These are phyloP conservation scores for Alternaria alternata DNA, from an alignment of 2,329 filamentous ascomycete species.

Conservation along the genomic window DNA sequence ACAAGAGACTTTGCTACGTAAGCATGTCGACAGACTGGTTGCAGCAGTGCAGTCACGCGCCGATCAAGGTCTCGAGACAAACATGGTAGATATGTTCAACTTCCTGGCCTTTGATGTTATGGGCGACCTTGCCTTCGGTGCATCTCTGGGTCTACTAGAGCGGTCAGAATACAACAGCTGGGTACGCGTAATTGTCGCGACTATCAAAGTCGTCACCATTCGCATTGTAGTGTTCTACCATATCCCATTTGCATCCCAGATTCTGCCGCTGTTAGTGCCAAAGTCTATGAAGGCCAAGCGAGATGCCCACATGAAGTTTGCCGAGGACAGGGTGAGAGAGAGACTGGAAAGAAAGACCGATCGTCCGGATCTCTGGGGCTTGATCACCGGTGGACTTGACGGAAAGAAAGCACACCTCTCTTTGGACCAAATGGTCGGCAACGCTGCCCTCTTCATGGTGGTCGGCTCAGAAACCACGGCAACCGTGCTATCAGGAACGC, in stretches of 20 bases:
- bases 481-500: conserved; percentile 3
- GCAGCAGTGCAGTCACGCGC: conserved; percentile 7
- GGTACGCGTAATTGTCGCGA: conserved; percentile 7
- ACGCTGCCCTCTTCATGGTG: conserved; percentile 11
- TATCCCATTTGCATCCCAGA: conserved; percentile 8
- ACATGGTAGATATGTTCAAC: conserved; percentile 14
- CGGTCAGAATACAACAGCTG: conserved; percentile 7
- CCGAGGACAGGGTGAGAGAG: conserved; percentile 8
- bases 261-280: conserved; percentile 8
- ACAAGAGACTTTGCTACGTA: conserved; percentile 11
- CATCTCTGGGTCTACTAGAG: conserved; percentile 8
- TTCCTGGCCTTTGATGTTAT: conserved; percentile 12
- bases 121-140: conserved; percentile 5
- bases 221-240: conserved; percentile 13
- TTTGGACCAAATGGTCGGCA: conserved; percentile 9
- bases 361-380: conserved; percentile 9
- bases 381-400: conserved; percentile 1
- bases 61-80: conserved; percentile 5
- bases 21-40: conserved; percentile 10
- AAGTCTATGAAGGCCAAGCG: conserved; percentile 11
- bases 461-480: conserved; percentile 13
- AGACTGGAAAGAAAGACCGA: conserved; percentile 5
- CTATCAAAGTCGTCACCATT: conserved; percentile 9
- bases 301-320: conserved; percentile 11
- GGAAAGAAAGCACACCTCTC: conserved; percentile 9